These are phyloP conservation scores for Symbiodinium natans DNA, from an alignment of 73 alveolate species.

Conservation along the genomic window DNA sequence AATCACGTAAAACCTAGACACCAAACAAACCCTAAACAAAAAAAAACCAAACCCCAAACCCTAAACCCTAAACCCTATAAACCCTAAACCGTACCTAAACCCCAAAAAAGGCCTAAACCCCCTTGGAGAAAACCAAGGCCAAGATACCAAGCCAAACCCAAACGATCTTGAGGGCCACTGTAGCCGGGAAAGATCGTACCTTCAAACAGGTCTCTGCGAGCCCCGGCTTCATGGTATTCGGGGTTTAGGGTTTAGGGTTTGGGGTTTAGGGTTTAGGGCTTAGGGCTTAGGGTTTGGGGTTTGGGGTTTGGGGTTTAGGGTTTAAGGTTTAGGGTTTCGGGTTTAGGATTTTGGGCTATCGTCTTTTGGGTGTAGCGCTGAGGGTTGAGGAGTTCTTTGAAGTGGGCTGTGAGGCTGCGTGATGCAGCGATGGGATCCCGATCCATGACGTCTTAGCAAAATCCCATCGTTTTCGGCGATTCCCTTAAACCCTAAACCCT, in stretches of 20 bases:
- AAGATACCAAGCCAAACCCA: slow-evolving; percentile 80
- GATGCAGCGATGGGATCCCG: no score
- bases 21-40: no score
- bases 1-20: no score
- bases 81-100: background rate
- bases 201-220: background rate
- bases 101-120: background rate
- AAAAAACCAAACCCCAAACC: no score
- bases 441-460: no score
- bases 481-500: background rate
- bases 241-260: background rate
- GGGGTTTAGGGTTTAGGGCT: background rate
- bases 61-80: no score
- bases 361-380: background rate
- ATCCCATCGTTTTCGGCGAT: no score
- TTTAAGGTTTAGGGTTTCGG: background rate
- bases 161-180: slow-evolving; percentile 56
- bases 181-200: slow-evolving; percentile 78
- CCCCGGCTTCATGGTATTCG: background rate
- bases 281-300: background rate
- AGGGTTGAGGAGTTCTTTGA: no score
- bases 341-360: background rate
- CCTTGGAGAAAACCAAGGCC: background rate
- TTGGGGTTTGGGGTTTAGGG: background rate
- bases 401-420: no score